Base-by-base conservation (phyloP, 1,139 yeast genomes). In the Kluyveromyces marxianus region DNA sequence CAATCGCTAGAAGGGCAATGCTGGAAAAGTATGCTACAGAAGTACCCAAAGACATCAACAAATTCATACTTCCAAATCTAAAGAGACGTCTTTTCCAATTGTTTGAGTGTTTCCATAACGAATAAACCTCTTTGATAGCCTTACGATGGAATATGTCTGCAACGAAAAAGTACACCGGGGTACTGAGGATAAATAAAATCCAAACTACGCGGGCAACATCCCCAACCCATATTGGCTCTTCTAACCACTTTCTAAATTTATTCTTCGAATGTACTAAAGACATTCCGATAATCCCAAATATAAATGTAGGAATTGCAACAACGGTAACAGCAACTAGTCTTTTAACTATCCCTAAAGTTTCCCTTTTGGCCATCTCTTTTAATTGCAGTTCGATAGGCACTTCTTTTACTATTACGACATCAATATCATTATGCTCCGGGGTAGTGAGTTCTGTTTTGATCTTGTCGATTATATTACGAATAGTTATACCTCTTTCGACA, bases 31-130 rank as follows among this genome's bases (percentile, higher is more conserved):
- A 84, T 0, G 92, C 77, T 29, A 84, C 79, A 0, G 84, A 68
- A 0, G 92, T 84, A 14, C 94, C 94, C 43, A 83, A 65, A 45
- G 79, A 72, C 81, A 84, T 81, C 52, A 83, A 70, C 54, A 83
- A 62, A 59, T 77, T 83, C 94, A 84, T 84, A 1, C 89, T 81
- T 0, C 94, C 94, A 64, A 84, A 84, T 54, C 74, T 75, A 56
- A 83, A 74, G 4, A 83, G 52, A 41, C 89, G 67, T 50, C 77
- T 70, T 33, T 62, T 69, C 72, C 80, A 79, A 1, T 82, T 67
- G 42, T 77, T 79, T 41, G 75, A 76, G 41, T 71, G 70, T 28
- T 69, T 60, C 87, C 87, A 81, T 37, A 83, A 62, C 3, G 77
- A 70, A 48, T 68, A 62, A 4, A 83, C 51, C 57, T 84, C 92